phyloP scores from a whole-genome alignment of 1,284 basidiomycete species.

The Wallemia ichthyophaga region DNA sequence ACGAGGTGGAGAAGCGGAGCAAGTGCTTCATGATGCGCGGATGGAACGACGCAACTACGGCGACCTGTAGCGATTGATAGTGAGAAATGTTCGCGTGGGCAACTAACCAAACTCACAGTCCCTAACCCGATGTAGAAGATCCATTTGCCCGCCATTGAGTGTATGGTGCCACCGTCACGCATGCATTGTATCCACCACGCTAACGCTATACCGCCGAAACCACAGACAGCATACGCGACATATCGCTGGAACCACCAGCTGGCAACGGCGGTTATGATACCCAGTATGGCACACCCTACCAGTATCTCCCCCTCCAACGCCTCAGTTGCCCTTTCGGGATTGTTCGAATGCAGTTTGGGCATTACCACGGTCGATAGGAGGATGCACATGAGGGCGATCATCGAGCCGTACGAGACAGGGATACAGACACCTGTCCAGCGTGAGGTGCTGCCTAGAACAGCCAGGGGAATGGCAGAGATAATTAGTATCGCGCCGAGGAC shows the following conservation, averaged over 20 bases:
- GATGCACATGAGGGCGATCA: neutral
- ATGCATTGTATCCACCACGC: neutral
- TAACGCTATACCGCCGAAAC: neutral
- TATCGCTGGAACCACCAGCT: neutral
- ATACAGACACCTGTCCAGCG: neutral
- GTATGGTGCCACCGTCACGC: neutral
- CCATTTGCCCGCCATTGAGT: neutral
- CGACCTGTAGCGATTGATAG: neutral
- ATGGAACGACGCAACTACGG: neutral
- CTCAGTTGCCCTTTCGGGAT: neutral
- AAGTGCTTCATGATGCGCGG: neutral
- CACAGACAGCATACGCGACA: neutral
- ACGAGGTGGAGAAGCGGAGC: constrained; percentile 6
- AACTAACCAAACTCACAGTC: neutral
- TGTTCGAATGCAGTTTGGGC: neutral
- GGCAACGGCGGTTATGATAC: neutral
- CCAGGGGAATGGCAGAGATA: neutral
- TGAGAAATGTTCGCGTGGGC: neutral
- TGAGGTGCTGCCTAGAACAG: neutral
- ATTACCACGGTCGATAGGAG: neutral
- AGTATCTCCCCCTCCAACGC: neutral
- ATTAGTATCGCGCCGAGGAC: neutral
- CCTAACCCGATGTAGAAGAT: neutral
- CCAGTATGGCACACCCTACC: neutral
- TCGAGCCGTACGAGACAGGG: neutral